Evolutionary conservation across 2,329 filamentous ascomycete genomes (phyloP), one percentile per base, ranked within the genome.

Genomic region (Neopestalotiopsis clavispora): DNA sequence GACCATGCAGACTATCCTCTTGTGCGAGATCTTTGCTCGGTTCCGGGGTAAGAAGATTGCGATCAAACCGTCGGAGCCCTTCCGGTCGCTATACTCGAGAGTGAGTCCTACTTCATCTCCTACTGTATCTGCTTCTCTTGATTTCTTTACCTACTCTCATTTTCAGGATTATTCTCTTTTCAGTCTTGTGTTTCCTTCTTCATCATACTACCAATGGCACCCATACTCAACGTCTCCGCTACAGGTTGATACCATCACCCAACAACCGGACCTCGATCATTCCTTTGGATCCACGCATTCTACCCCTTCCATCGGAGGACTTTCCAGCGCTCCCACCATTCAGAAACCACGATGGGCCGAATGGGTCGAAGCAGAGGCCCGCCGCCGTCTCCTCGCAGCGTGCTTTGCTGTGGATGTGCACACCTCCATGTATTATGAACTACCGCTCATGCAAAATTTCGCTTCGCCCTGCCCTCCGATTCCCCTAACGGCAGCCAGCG

Each of bases 371-470:
- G 76, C 78, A 64, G 88, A 90, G 77, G 80, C 85, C 7, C 81
- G 80, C 67, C 84, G 86, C 67, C 84, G 88, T 57, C 81, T 90
- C 34, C 78, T 89, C n/a, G 81, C 85, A 42, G 84, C 84, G 14
- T 90, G 86, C 77, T 88, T 89, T 76, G 77, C 88, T 66, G 79
- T 88, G 68, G 88, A 90, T 74, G 80, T 85, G 6, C 87, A 89
- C 70, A 83, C 86, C 74, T 84, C 86, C 70, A 80, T 85, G 70
- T 89, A 87, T 72, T 82, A 86, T 66, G 85, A 90, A 75, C 85
- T 86, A 71, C 80, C 79, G 20, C 78, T 79, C 49, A 77, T 78
- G 32, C 75, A 77, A 40, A 80, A 79, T 58, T 78, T 84, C 72
- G 70, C 69, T 68, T 76, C 68, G 73, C 79, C 61, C 71, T 77